These are phyloP conservation scores for Juglanconis oblonga DNA, from an alignment of 2,329 filamentous ascomycete genomes.

Conservation along the genomic window DNA sequence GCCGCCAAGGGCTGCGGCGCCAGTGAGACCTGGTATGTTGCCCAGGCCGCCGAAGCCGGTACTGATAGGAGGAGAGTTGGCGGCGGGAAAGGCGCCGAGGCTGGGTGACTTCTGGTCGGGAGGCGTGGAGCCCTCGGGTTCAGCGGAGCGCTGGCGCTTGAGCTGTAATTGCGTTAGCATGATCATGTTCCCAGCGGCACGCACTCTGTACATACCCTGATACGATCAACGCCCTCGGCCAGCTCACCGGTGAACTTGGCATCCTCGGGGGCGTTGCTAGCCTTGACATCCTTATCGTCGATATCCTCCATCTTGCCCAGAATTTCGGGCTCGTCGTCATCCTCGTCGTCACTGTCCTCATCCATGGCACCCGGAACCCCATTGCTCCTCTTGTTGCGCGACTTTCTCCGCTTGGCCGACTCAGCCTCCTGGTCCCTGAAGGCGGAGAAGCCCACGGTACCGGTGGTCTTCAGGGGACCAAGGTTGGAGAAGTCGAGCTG, in stretches of 20 bases:
- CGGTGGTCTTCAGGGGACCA: constrained; percentile 78
- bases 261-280: constrained; percentile 65
- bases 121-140: constrained; percentile 52
- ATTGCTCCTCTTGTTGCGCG: constrained; percentile 62
- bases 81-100: constrained; percentile 36
- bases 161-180: constrained; percentile 51
- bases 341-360: constrained; percentile 71
- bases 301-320: constrained; percentile 64
- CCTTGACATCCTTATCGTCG: constrained; percentile 59
- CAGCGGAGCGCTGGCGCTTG: constrained; percentile 75
- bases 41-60: constrained; percentile 11
- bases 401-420: constrained; percentile 54
- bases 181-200: no score
- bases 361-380: constrained; percentile 55
- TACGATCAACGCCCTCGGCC: constrained; percentile 76
- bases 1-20: constrained; percentile 34
- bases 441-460: constrained; percentile 83
- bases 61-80: constrained; percentile 40
- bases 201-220: constrained; percentile 58
- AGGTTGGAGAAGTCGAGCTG: constrained; percentile 84
- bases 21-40: constrained; percentile 11
- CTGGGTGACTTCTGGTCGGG: constrained; percentile 44
- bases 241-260: constrained; percentile 70
- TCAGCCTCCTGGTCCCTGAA: constrained; percentile 72
- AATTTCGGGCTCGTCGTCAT: constrained; percentile 62